Conservation (phyloP, 805 yeast genomes). For the Cyberlindnera maritima region DNA sequence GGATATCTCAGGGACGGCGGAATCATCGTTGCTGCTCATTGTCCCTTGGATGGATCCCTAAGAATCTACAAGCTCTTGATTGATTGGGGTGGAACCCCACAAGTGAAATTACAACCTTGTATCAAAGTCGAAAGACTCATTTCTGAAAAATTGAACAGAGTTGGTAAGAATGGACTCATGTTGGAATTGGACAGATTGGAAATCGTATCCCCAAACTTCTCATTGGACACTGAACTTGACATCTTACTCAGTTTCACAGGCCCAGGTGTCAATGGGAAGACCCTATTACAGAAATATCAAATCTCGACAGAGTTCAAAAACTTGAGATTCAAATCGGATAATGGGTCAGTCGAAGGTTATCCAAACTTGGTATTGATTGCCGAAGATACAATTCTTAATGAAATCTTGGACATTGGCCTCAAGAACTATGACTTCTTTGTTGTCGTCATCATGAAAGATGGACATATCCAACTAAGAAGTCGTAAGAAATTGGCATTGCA, state of each 20-base stretch:
- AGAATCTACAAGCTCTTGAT: slow-evolving; percentile 41
- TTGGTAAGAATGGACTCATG: slow-evolving; percentile 29
- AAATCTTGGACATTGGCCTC: slow-evolving; percentile 32
- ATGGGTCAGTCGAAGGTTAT: slow-evolving; percentile 20
- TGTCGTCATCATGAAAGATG: slow-evolving; percentile 40
- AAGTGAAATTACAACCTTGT: slow-evolving; percentile 34
- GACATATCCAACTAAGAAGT: slow-evolving; percentile 44
- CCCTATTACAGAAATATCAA: slow-evolving; percentile 25
- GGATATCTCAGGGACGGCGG: slow-evolving; percentile 50
- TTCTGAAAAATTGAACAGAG: slow-evolving; percentile 25
- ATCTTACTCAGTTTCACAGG: slow-evolving; percentile 40
- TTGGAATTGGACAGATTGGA: slow-evolving; percentile 35
- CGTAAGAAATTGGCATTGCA: slow-evolving; percentile 31
- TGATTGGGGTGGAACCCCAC: slow-evolving; percentile 57
- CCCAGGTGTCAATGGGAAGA: slow-evolving; percentile 19
- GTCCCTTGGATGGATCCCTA: slow-evolving; percentile 34
- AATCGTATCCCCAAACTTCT: slow-evolving; percentile 44
- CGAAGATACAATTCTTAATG: slow-evolving; percentile 23
- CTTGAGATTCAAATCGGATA: slow-evolving; percentile 19
- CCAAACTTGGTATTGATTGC: slow-evolving; percentile 21
- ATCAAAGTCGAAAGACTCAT: slow-evolving; percentile 34
- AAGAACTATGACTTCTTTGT: slow-evolving; percentile 40
- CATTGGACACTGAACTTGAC: slow-evolving; percentile 42
- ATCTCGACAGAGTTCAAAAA: slow-evolving; percentile 23
- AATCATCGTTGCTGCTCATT: slow-evolving; percentile 42